Conservation (phyloP, 2,329 filamentous ascomycete species). For the Fusarium sp. region DNA sequence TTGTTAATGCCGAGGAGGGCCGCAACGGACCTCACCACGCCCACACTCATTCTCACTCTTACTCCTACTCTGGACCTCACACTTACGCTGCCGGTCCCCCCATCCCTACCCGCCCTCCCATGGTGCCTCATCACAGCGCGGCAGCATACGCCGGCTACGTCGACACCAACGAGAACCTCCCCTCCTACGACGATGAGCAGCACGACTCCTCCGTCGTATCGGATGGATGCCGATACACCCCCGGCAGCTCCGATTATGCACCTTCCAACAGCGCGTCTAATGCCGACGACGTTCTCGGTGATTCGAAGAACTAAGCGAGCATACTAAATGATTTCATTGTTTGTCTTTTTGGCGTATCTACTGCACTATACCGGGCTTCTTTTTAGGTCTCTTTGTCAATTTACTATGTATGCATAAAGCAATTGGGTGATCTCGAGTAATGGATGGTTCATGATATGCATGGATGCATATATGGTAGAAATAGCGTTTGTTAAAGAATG, state of each 20-base stretch:
- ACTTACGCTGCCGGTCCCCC: slow-evolving; percentile 23
- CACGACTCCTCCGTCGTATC: slow-evolving; percentile 56
- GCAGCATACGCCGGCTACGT: slow-evolving; percentile 44
- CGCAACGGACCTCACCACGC: no score
- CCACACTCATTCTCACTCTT: no score
- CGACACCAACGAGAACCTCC: slow-evolving; percentile 55
- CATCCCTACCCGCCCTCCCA: slow-evolving; percentile 38
- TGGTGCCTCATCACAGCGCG: slow-evolving; percentile 35
- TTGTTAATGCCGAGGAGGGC: slow-evolving; percentile 63
- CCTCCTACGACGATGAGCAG: slow-evolving; percentile 58
- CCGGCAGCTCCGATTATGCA: slow-evolving; percentile 50
- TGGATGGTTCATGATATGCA: slow-evolving; percentile 3
- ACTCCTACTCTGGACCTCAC: slow-evolving; percentile 19
- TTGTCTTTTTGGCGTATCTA: slow-evolving; percentile 25
- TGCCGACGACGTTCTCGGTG: slow-evolving; percentile 43
- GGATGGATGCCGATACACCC: slow-evolving; percentile 61
- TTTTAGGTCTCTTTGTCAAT: slow-evolving; percentile 18
- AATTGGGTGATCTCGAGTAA: slow-evolving; percentile 18
- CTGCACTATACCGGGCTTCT: slow-evolving; percentile 36
- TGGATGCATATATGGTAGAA: neutral
- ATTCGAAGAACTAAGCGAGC: slow-evolving; percentile 42
- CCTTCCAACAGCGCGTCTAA: slow-evolving; percentile 42
- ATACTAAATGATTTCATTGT: slow-evolving; percentile 27
- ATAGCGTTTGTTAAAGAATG: slow-evolving; percentile 3
- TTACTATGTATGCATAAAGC: slow-evolving; percentile 22